Conservation (phyloP, 805 yeast genomes). For the Spathaspora hagerdaliae region DNA sequence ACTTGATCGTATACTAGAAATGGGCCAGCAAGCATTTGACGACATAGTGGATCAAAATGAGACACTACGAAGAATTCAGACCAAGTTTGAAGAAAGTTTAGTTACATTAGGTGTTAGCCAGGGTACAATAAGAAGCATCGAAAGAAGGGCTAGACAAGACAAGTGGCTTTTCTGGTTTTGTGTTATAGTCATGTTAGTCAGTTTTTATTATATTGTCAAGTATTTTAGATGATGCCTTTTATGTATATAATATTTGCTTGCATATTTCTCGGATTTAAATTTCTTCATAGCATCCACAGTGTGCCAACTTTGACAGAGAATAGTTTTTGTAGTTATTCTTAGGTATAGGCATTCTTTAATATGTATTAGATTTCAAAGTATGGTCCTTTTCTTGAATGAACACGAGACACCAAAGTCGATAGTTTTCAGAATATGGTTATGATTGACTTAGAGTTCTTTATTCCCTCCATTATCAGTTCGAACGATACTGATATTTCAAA, state of each 20-base stretch:
- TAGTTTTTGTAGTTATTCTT: neutral
- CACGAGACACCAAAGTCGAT: too few relatives aligned
- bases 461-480: too few relatives aligned
- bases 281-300: slow-evolving; percentile 13
- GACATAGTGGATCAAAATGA: slow-evolving; percentile 85
- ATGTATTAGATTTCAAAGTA: too few relatives aligned
- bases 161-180: slow-evolving; percentile 83
- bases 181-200: slow-evolving; percentile 53
- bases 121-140: slow-evolving; percentile 75
- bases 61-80: slow-evolving; percentile 58
- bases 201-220: slow-evolving; percentile 64
- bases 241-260: slow-evolving; percentile 24
- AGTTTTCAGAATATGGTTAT: too few relatives aligned
- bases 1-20: slow-evolving; percentile 83
- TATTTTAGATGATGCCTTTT: slow-evolving; percentile 50
- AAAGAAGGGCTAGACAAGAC: slow-evolving; percentile 79
- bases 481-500: too few relatives aligned
- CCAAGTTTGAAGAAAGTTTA: slow-evolving; percentile 62
- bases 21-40: slow-evolving; percentile 82
- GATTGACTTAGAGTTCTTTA: too few relatives aligned
- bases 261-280: neutral
- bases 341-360: too few relatives aligned
- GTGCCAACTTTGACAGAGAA: slow-evolving; percentile 8
- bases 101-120: slow-evolving; percentile 82
- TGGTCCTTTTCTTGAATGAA: too few relatives aligned